phyloP scores from a whole-genome alignment of 345 rosid species.

The Eucalyptus coolabah region DNA sequence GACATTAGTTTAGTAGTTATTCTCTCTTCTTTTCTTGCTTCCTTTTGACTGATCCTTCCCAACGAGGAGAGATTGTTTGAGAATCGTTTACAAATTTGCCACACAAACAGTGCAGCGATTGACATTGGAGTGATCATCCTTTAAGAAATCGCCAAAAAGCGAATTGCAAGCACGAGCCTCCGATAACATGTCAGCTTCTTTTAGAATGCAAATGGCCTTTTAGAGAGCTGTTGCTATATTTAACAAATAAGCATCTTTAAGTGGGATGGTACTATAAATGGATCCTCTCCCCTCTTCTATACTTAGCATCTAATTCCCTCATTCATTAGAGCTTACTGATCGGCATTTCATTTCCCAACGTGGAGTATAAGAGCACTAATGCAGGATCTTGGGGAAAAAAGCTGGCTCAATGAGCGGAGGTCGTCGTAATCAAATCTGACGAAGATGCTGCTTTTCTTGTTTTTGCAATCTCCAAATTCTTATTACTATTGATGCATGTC shows the following conservation, averaged over 20 bases:
- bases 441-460: neutral
- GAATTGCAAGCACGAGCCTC: neutral
- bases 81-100: neutral
- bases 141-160: neutral
- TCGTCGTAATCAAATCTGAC: neutral
- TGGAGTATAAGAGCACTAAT: neutral
- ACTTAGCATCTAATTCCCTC: neutral
- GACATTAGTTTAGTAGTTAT: slow-evolving; percentile 5
- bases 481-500: neutral
- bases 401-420: neutral
- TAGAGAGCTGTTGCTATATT: neutral
- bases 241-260: neutral
- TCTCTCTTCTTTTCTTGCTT: slow-evolving; percentile 11
- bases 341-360: neutral
- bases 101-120: neutral
- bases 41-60: slow-evolving; percentile 14
- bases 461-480: neutral
- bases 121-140: neutral
- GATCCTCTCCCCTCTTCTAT: neutral
- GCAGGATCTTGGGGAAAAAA: neutral
- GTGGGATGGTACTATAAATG: neutral
- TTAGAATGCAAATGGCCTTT: neutral
- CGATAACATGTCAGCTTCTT: neutral
- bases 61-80: neutral
- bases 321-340: neutral